A percentile compares a stretch with the other conserved stretches of the same genome.
Conservation (phyloP, 495 filamentous ascomycete genomes). For the Pseudomonodictys pantanalensis region DNA sequence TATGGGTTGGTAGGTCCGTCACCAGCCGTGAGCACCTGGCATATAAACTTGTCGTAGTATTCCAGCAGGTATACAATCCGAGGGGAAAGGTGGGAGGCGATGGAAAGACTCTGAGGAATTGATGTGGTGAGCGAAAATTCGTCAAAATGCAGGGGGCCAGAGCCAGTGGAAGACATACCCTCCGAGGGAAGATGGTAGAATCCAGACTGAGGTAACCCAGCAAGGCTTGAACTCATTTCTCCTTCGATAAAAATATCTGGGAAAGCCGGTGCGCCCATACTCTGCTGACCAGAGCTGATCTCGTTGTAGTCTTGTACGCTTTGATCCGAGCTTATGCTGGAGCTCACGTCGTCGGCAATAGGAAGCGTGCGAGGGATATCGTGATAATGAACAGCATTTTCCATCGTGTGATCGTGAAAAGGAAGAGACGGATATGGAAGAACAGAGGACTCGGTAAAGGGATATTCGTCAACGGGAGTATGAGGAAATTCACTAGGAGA, state of each 20-base stretch:
- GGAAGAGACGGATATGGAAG: constrained; percentile 26
- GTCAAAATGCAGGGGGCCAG: constrained; percentile 24
- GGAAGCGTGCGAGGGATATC: constrained; percentile 33
- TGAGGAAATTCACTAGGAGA: constrained; percentile 46
- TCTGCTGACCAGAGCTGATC: constrained; percentile 16
- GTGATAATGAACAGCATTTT: constrained; percentile 30
- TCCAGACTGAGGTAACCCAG: constrained; percentile 31
- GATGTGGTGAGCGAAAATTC: constrained; percentile 35
- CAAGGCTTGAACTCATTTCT: constrained; percentile 23
- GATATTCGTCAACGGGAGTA: constrained; percentile 35
- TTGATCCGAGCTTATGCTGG: constrained; percentile 41
- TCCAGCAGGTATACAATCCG: constrained; percentile 63
- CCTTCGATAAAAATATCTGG: constrained; percentile 31
- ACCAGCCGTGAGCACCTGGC: constrained; percentile 85
- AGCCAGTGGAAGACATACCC: constrained; percentile 37
- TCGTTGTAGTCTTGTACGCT: constrained; percentile 37
- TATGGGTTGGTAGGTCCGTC: constrained; percentile 84
- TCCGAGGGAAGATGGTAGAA: constrained; percentile 30
- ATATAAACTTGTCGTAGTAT: constrained; percentile 85
- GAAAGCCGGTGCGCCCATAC: constrained; percentile 22
- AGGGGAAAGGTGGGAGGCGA: constrained; percentile 44
- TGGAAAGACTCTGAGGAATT: constrained; percentile 32
- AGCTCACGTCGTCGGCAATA: constrained; percentile 39
- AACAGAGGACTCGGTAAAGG: constrained; percentile 33
- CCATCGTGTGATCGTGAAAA: constrained; percentile 25